phyloP scores from a whole-genome alignment of 495 filamentous ascomycete species.

The Baudoinia panamericana region DNA sequence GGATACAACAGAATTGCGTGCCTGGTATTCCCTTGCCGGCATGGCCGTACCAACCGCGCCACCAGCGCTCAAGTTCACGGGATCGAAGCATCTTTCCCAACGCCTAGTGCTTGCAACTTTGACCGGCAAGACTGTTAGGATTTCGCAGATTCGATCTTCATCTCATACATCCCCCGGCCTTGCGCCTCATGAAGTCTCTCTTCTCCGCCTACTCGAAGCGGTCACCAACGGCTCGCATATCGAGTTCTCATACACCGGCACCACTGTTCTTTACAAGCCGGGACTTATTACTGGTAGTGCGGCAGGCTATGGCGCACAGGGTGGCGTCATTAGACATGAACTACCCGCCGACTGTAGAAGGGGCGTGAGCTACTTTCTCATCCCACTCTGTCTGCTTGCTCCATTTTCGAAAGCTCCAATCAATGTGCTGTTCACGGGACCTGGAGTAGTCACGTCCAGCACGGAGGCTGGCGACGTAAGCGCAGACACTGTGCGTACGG shows the following conservation, averaged over 20 bases:
- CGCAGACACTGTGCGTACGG: slow-evolving; percentile 85
- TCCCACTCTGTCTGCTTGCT: slow-evolving; percentile 78
- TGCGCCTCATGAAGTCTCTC: slow-evolving; percentile 81
- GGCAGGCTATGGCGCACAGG: slow-evolving; percentile 50
- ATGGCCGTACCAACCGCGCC: slow-evolving; percentile 12
- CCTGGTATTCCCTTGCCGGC: background rate
- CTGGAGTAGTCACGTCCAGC: slow-evolving; percentile 84
- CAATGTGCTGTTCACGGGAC: slow-evolving; percentile 75
- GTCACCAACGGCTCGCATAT: slow-evolving; percentile 91
- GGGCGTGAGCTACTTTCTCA: slow-evolving; percentile 82
- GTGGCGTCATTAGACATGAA: slow-evolving; percentile 64
- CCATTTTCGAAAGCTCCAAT: slow-evolving; percentile 84
- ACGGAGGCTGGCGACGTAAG: slow-evolving; percentile 72
- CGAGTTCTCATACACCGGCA: slow-evolving; percentile 91
- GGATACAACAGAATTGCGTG: no score
- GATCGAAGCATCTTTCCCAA: slow-evolving; percentile 66
- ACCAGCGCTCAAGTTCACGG: slow-evolving; percentile 54
- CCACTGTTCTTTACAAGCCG: slow-evolving; percentile 77
- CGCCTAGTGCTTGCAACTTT: slow-evolving; percentile 84
- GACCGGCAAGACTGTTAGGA: slow-evolving; percentile 74
- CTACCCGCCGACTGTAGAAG: slow-evolving; percentile 60
- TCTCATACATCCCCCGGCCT: slow-evolving; percentile 79
- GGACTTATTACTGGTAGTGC: slow-evolving; percentile 78
- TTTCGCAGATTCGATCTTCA: slow-evolving; percentile 81
- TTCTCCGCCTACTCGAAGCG: slow-evolving; percentile 84